Conservation (phyloP, 257 asterid genomes). For the Solanum pinnatisectum region DNA sequence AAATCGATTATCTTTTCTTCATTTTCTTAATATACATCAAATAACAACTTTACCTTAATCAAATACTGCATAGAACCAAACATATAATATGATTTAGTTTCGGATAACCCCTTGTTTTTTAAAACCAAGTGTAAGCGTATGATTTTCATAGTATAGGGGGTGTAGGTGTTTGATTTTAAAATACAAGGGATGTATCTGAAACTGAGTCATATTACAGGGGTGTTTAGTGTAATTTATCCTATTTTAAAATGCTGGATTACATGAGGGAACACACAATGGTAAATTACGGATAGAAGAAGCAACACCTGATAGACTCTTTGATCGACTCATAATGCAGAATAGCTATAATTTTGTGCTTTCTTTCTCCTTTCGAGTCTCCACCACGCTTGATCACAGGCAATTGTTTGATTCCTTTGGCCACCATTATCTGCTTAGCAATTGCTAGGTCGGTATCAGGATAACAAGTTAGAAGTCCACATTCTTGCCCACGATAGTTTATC, state of each 20-base stretch:
- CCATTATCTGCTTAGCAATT: conserved; percentile 92
- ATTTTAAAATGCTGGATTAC: background rate
- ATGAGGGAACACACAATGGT: background rate
- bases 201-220: background rate
- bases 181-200: background rate
- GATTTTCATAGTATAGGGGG: background rate
- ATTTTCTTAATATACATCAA: background rate
- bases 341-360: conserved; percentile 48
- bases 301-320: conserved; percentile 65
- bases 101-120: background rate
- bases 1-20: background rate
- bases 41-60: background rate
- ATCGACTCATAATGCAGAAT: conserved; percentile 74
- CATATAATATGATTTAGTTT: background rate
- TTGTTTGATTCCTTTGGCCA: conserved; percentile 89
- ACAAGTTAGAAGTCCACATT: conserved; percentile 73
- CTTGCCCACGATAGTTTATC: conserved; percentile 58
- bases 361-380: conserved; percentile 43
- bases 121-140: background rate
- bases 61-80: background rate
- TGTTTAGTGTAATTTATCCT: background rate
- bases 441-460: conserved; percentile 78
- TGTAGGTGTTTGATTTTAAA: background rate
- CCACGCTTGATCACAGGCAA: conserved; percentile 78
- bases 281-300: background rate